phyloP scores from a whole-genome alignment of 2,329 filamentous ascomycete genomes.

The Colletotrichum tamarilloi region DNA sequence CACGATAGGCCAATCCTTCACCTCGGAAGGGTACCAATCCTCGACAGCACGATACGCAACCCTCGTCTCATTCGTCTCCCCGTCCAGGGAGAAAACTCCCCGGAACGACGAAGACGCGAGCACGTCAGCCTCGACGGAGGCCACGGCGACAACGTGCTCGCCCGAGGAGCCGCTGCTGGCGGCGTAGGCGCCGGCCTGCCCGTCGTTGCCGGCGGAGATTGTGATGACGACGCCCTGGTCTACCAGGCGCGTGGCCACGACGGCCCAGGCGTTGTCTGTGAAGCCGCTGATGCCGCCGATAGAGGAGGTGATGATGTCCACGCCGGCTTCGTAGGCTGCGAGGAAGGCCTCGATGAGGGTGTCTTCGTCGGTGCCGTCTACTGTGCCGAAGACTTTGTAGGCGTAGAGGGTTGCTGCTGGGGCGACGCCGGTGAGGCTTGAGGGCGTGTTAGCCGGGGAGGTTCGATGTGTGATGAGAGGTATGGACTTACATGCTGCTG shows the following conservation, averaged over 20 bases:
- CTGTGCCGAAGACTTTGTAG: slow-evolving; percentile 28
- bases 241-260: slow-evolving; percentile 53
- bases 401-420: slow-evolving; percentile 29
- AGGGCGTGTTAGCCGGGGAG: too few relatives aligned
- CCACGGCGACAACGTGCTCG: slow-evolving; percentile 54
- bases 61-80: slow-evolving; percentile 17
- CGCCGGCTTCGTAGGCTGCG: slow-evolving; percentile 27
- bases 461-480: not conserved
- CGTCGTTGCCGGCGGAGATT: slow-evolving; percentile 57
- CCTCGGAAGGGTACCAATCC: slow-evolving; percentile 26
- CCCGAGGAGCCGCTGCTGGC: slow-evolving; percentile 52
- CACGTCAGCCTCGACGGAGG: slow-evolving; percentile 49
- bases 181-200: slow-evolving; percentile 54
- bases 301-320: slow-evolving; percentile 42
- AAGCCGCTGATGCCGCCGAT: slow-evolving; percentile 38
- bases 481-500: slow-evolving; percentile 7
- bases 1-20: slow-evolving; percentile 40
- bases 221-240: slow-evolving; percentile 54
- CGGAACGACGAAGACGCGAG: slow-evolving; percentile 25
- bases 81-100: slow-evolving; percentile 8
- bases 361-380: slow-evolving; percentile 33
- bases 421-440: slow-evolving; percentile 23
- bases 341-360: slow-evolving; percentile 34
- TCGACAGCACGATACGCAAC: slow-evolving; percentile 21
- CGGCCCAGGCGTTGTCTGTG: slow-evolving; percentile 43